A percentile compares a stretch with the other conserved stretches of the same genome.
phyloP scores from a whole-genome alignment of 2,329 filamentous ascomycete genomes.

The Blastomyces gilchristii region DNA sequence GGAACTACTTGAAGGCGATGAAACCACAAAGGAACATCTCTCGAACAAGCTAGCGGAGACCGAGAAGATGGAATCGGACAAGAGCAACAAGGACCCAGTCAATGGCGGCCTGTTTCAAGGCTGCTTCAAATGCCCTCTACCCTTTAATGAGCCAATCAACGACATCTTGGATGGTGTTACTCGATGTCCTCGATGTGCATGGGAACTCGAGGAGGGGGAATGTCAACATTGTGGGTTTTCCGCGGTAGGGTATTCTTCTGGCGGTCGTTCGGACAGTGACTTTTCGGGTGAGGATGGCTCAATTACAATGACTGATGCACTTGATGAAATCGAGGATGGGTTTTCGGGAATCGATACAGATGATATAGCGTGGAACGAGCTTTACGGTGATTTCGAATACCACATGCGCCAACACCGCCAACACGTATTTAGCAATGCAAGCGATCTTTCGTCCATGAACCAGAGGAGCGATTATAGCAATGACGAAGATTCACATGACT shows the following conservation, averaged over 20 bases:
- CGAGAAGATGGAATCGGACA: slow-evolving; percentile 50
- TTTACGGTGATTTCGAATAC: neutral
- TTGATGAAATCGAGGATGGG: slow-evolving; percentile 23
- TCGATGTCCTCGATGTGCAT: slow-evolving; percentile 52
- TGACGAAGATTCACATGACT: slow-evolving; percentile 14
- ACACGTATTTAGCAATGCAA: neutral
- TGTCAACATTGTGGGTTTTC: slow-evolving; percentile 49
- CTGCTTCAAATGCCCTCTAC: slow-evolving; percentile 37
- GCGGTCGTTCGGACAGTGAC: slow-evolving; percentile 39
- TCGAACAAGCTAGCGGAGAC: slow-evolving; percentile 50
- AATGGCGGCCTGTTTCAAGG: slow-evolving; percentile 55
- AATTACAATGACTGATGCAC: slow-evolving; percentile 33
- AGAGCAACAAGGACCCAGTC: slow-evolving; percentile 39
- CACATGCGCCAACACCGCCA: neutral
- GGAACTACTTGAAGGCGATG: slow-evolving; percentile 53
- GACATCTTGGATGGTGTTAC: slow-evolving; percentile 52
- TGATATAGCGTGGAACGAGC: slow-evolving; percentile 9
- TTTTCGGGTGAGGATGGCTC: neutral
- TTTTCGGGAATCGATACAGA: slow-evolving; percentile 24
- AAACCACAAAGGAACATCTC: slow-evolving; percentile 52
- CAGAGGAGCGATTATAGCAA: neutral
- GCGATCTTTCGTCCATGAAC: neutral
- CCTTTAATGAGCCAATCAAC: slow-evolving; percentile 35
- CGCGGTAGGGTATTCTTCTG: slow-evolving; percentile 39
- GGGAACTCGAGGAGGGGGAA: slow-evolving; percentile 52